Evolutionary conservation across 78 protist species (phyloP).

Genomic region (Blattamonas nauphoetae): DNA sequence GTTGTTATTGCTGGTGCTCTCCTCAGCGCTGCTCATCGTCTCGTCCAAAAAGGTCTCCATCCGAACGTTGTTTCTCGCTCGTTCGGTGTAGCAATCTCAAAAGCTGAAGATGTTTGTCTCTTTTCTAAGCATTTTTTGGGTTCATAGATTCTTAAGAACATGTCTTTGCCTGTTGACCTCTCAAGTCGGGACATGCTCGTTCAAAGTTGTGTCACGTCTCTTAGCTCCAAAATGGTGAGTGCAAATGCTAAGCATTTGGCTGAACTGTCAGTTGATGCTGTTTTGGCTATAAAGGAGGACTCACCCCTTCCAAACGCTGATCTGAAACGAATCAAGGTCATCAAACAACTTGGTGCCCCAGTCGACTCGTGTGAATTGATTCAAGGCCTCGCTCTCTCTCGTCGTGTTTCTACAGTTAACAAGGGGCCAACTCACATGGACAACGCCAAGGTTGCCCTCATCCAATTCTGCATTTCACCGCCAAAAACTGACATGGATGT

Average conservation of each 20-base stretch:
- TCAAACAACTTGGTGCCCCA: conserved; percentile 86
- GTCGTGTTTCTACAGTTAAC: conserved; percentile 60
- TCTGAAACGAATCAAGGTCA: conserved; percentile 58
- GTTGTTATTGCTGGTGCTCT: conserved; percentile 88
- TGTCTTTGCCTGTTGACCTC: conserved; percentile 74
- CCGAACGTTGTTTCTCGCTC: conserved; percentile 75
- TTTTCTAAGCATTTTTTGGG: conserved; percentile 8
- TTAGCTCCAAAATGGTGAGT: conserved; percentile 92
- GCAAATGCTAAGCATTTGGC: conserved; percentile 77
- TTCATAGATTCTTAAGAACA: conserved; percentile 41
- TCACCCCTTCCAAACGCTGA: conserved; percentile 58
- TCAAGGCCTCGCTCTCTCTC: conserved; percentile 82
- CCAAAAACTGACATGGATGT: conserved; percentile 95
- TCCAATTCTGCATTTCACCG: conserved; percentile 94
- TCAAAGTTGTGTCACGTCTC: conserved; percentile 86
- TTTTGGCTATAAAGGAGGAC: conserved; percentile 55
- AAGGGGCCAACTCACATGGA: conserved; percentile 41
- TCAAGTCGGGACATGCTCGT: conserved; percentile 69
- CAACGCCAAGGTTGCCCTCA: conserved; percentile 95
- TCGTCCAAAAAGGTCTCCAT: conserved; percentile 46
- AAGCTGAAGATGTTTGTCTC: conserved; percentile 45
- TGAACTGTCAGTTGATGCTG: conserved; percentile 97
- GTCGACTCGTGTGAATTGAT: conserved; percentile 92
- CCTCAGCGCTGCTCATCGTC: conserved; percentile 39
- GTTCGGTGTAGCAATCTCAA: conserved; percentile 47